phyloP scores from a whole-genome alignment of 1,284 basidiomycete genomes.

The Heliocybe sulcata region DNA sequence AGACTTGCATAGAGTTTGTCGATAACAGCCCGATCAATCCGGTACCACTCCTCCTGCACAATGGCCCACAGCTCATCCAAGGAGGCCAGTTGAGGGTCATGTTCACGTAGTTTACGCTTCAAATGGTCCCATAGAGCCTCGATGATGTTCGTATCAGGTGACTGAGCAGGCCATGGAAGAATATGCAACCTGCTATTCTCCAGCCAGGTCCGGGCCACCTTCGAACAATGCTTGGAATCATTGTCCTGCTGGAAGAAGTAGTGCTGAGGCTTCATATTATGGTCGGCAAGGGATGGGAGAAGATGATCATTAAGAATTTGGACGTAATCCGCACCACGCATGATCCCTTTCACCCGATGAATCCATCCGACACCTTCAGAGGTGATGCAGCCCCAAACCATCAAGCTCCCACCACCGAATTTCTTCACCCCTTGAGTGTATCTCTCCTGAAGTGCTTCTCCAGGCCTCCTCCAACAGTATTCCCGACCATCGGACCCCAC shows the following conservation, averaged over 20 bases:
- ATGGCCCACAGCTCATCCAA: slow-evolving; percentile 19
- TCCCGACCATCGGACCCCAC: slow-evolving; percentile 25
- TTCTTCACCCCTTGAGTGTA: slow-evolving; percentile 13
- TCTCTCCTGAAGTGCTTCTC: slow-evolving; percentile 16
- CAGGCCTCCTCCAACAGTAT: slow-evolving; percentile 8
- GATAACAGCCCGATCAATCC: slow-evolving; percentile 10
- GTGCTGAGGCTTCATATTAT: slow-evolving; percentile 8
- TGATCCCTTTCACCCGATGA: slow-evolving; percentile 16
- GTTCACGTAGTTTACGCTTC: background rate
- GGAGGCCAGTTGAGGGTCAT: slow-evolving; percentile 14
- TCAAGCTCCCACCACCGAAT: slow-evolving; percentile 24
- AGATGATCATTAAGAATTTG: slow-evolving; percentile 23
- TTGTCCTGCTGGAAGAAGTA: slow-evolving; percentile 27
- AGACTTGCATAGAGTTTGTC: slow-evolving; percentile 13
- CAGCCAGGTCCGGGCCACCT: slow-evolving; percentile 22
- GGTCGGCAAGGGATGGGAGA: slow-evolving; percentile 18
- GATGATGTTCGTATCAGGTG: slow-evolving; percentile 28
- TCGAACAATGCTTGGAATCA: slow-evolving; percentile 24
- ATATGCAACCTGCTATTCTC: slow-evolving; percentile 19
- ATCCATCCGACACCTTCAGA: slow-evolving; percentile 19
- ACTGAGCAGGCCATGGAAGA: slow-evolving; percentile 25
- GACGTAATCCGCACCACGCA: slow-evolving; percentile 23
- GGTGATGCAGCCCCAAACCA: slow-evolving; percentile 27
- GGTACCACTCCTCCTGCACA: slow-evolving; percentile 16
- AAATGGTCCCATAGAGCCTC: slow-evolving; percentile 27